Evolutionary conservation across 352 stramenopile genomes (phyloP).

Genomic region (Hyaloperonospora brassicae): DNA sequence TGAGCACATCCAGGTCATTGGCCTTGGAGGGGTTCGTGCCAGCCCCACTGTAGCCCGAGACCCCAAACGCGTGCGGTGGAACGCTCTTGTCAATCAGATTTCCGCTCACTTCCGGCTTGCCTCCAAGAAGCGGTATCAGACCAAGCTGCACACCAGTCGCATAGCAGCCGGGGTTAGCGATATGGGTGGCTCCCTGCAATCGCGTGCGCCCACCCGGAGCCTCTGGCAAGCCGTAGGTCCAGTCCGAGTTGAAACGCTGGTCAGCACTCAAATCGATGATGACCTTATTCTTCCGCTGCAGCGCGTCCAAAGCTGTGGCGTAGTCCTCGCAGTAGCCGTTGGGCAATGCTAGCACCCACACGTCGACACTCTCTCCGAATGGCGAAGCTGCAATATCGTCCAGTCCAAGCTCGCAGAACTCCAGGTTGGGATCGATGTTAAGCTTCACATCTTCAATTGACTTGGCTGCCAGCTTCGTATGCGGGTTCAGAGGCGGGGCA

Average conservation of each 20-base stretch:
- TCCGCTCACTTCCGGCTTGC: slow-evolving; percentile 43
- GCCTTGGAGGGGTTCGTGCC: slow-evolving; percentile 73
- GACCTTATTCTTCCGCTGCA: slow-evolving; percentile 62
- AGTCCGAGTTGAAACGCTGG: slow-evolving; percentile 81
- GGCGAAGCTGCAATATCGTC: slow-evolving; percentile 60
- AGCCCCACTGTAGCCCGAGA: slow-evolving; percentile 85
- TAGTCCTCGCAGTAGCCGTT: slow-evolving; percentile 85
- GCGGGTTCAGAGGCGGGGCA: slow-evolving; percentile 71
- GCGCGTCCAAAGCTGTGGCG: slow-evolving; percentile 53
- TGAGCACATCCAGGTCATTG: slow-evolving; percentile 71
- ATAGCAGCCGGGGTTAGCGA: slow-evolving; percentile 86
- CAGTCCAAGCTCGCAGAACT: slow-evolving; percentile 79
- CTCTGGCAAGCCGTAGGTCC: slow-evolving; percentile 83
- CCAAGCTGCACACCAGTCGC: slow-evolving; percentile 74
- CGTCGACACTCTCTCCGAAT: slow-evolving; percentile 71
- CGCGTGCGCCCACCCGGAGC: slow-evolving; percentile 47
- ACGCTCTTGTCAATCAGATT: slow-evolving; percentile 53
- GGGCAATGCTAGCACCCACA: slow-evolving; percentile 82
- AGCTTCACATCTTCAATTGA: slow-evolving; percentile 29
- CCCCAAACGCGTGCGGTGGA: slow-evolving; percentile 78
- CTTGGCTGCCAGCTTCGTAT: slow-evolving; percentile 68
- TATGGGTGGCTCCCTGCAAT: slow-evolving; percentile 63
- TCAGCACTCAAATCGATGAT: slow-evolving; percentile 86
- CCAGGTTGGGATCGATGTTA: slow-evolving; percentile 60
- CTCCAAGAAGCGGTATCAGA: slow-evolving; percentile 68